These are phyloP conservation scores for Podaxis pistillaris DNA, from an alignment of 768 basidiomycete genomes.

Conservation along the genomic window DNA sequence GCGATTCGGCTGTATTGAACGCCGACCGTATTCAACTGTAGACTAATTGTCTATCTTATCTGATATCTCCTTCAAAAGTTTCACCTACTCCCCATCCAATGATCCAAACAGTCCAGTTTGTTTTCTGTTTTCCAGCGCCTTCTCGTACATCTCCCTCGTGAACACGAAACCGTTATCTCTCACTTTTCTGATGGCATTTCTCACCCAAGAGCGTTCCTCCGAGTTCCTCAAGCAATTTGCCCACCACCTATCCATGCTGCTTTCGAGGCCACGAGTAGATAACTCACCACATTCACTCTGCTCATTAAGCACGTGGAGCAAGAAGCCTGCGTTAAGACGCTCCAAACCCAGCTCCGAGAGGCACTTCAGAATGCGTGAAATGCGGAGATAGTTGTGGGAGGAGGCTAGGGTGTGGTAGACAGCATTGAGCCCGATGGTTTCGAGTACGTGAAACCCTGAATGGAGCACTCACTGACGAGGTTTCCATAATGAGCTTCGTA, in stretches of 20 bases:
- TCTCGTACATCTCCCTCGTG: slow-evolving; percentile 57
- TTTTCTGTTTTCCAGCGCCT: slow-evolving; percentile 40
- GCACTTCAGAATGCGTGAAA: slow-evolving; percentile 76
- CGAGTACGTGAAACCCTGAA: slow-evolving; percentile 12
- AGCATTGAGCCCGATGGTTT: neutral
- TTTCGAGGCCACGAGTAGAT: slow-evolving; percentile 41
- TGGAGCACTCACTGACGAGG: slow-evolving; percentile 55
- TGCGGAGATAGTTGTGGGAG: slow-evolving; percentile 74
- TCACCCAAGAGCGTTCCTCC: slow-evolving; percentile 57
- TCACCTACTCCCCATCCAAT: slow-evolving; percentile 11
- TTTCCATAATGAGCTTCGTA: slow-evolving; percentile 59
- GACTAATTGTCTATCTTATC: slow-evolving; percentile 15
- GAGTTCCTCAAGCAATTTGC: slow-evolving; percentile 66
- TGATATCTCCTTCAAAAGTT: slow-evolving; percentile 3
- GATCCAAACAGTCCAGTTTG: slow-evolving; percentile 33
- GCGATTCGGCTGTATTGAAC: neutral
- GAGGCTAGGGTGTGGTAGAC: slow-evolving; percentile 39
- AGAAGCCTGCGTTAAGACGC: slow-evolving; percentile 59
- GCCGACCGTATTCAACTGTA: neutral
- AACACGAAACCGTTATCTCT: slow-evolving; percentile 47
- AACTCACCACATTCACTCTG: slow-evolving; percentile 61
- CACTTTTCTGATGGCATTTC: slow-evolving; percentile 46
- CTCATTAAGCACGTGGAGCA: slow-evolving; percentile 67
- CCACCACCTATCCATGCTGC: slow-evolving; percentile 81
- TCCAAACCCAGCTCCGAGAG: slow-evolving; percentile 71